A percentile compares a stretch with the other conserved stretches of the same genome.
Conservation (phyloP, 106 monocot species). For the Agapanthus africanus region DNA sequence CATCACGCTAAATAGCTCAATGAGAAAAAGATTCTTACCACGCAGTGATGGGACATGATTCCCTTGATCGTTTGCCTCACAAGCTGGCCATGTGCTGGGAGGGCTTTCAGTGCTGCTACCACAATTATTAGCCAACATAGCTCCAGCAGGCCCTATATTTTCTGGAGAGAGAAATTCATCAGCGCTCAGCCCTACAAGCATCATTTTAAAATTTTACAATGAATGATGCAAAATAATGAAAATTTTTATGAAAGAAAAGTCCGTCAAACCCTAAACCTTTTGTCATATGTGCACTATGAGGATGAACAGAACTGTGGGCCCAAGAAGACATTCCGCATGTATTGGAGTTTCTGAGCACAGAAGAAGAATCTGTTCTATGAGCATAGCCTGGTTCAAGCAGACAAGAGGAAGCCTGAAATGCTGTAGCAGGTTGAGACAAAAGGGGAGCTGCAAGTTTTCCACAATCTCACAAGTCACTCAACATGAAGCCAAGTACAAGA, state of each 20-base stretch:
- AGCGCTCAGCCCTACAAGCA: not conserved
- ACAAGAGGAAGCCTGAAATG: conserved; percentile 45
- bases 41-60: conserved; percentile 54
- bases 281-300: conserved; percentile 23
- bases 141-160: conserved; percentile 35
- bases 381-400: conserved; percentile 41
- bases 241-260: conserved; percentile 3
- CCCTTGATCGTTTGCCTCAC: conserved; percentile 55
- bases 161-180: conserved; percentile 32
- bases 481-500: not conserved
- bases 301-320: conserved; percentile 50
- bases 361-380: conserved; percentile 46
- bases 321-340: conserved; percentile 50
- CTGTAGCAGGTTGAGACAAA: conserved; percentile 30
- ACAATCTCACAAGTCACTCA: not conserved
- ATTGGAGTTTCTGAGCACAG: conserved; percentile 44
- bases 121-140: conserved; percentile 39
- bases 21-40: conserved; percentile 31
- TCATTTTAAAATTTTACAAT: not conserved
- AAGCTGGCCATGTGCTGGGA: conserved; percentile 29
- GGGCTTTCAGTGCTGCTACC: conserved; percentile 58
- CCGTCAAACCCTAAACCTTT: conserved; percentile 35
- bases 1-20: not conserved
- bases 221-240: not conserved
- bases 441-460: conserved; percentile 28